Conservation (phyloP, 805 yeast species). For the Kazachstania taianensis region DNA sequence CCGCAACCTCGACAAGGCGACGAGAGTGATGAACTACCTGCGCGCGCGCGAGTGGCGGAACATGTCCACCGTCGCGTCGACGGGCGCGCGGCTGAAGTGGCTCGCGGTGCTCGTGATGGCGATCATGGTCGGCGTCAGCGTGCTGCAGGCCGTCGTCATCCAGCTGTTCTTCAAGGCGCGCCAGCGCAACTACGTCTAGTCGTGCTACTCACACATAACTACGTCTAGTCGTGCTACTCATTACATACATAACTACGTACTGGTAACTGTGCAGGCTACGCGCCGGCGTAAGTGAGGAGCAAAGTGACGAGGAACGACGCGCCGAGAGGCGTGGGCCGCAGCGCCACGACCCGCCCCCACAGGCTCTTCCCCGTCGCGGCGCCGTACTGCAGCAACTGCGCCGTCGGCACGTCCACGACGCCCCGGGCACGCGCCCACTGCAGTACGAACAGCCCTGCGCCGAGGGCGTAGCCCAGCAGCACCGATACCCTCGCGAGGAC, state of each 20-base stretch:
- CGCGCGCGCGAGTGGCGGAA: slow-evolving; percentile 96
- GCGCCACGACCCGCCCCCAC: slow-evolving; percentile 12
- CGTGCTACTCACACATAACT: neutral
- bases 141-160: slow-evolving; percentile 68
- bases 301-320: slow-evolving; percentile 18
- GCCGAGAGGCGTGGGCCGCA: slow-evolving; percentile 18
- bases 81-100: slow-evolving; percentile 70
- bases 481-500: slow-evolving; percentile 22
- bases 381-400: slow-evolving; percentile 5
- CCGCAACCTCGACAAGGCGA: slow-evolving; percentile 46
- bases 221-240: neutral
- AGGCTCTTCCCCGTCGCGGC: slow-evolving; percentile 11
- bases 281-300: slow-evolving; percentile 15
- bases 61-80: slow-evolving; percentile 79
- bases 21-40: slow-evolving; percentile 65
- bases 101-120: slow-evolving; percentile 61
- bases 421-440: slow-evolving; percentile 23
- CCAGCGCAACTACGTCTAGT: slow-evolving; percentile 30
- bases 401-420: slow-evolving; percentile 14
- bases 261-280: neutral
- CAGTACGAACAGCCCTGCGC: slow-evolving; percentile 14
- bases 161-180: slow-evolving; percentile 63
- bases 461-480: slow-evolving; percentile 15
- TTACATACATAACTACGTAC: slow-evolving; percentile 1
- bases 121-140: slow-evolving; percentile 68